Conservation (phyloP, 2,329 filamentous ascomycete species). For the Colletotrichum incanum region DNA sequence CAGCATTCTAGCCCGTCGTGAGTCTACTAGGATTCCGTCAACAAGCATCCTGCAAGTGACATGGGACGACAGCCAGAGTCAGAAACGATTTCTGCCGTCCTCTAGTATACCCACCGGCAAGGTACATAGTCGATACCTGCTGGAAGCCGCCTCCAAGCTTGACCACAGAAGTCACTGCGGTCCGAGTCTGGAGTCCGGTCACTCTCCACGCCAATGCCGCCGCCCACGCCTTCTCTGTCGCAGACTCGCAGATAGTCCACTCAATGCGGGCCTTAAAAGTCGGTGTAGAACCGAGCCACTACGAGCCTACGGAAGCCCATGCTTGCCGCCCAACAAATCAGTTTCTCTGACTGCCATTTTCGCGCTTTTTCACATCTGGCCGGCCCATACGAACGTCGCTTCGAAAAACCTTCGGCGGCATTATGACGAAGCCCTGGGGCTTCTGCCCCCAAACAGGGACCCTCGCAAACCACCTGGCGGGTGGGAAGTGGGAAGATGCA, state of each 20-base stretch:
- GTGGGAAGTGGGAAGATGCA: slow-evolving; percentile 41
- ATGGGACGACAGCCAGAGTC: slow-evolving; percentile 40
- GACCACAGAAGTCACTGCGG: slow-evolving; percentile 23
- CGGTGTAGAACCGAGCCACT: slow-evolving; percentile 43
- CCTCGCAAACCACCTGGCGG: slow-evolving; percentile 23
- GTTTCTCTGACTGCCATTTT: slow-evolving; percentile 28
- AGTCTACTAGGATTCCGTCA: slow-evolving; percentile 29
- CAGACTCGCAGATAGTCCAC: slow-evolving; percentile 42
- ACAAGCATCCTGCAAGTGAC: slow-evolving; percentile 40
- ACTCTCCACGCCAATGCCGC: slow-evolving; percentile 32
- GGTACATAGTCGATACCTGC: slow-evolving; percentile 31
- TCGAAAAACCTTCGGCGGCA: slow-evolving; percentile 19
- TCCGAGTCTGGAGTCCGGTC: slow-evolving; percentile 29
- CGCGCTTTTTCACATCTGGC: not conserved
- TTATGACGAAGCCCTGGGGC: slow-evolving; percentile 36
- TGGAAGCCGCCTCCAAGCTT: slow-evolving; percentile 10
- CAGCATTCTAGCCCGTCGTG: slow-evolving; percentile 37
- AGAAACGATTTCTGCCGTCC: slow-evolving; percentile 8
- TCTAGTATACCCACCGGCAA: not conserved
- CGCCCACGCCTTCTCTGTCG: slow-evolving; percentile 34
- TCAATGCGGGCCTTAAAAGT: slow-evolving; percentile 45
- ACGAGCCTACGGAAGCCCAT: slow-evolving; percentile 32
- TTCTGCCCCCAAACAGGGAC: slow-evolving; percentile 27
- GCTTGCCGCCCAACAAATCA: slow-evolving; percentile 41
- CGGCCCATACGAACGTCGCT: slow-evolving; percentile 3